Percentiles rank a stretch among this genome's conserved stretches.
Evolutionary conservation across 83 land plant species (phyloP).

Genomic region (Larix sibirica): DNA sequence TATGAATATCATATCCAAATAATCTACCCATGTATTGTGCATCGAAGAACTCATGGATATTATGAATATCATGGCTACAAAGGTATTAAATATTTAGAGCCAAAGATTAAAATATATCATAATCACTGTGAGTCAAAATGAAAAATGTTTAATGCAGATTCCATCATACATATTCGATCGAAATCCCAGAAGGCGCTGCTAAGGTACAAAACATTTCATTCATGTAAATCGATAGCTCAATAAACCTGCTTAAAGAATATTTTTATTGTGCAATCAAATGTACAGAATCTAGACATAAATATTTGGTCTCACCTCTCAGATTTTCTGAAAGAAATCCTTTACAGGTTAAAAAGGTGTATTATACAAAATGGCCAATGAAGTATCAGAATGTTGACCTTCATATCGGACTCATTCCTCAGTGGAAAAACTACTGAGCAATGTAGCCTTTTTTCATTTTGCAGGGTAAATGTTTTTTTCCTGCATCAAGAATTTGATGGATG

Average conservation of each 20-base stretch:
- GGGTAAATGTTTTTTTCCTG: neutral
- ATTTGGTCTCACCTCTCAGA: neutral
- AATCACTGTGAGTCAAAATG: no score
- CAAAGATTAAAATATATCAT: no score
- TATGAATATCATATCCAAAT: no score
- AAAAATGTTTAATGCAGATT: no score
- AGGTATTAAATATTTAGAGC: no score
- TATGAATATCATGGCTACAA: no score
- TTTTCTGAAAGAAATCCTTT: neutral
- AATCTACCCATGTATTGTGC: no score
- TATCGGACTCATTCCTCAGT: neutral
- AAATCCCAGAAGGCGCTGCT: neutral
- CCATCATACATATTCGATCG: no score
- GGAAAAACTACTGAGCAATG: slow-evolving; percentile 2
- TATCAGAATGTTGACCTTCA: slow-evolving; percentile 5
- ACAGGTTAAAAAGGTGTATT: slow-evolving; percentile 7
- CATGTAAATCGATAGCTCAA: neutral
- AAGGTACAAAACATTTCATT: neutral
- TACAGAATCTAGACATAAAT: neutral
- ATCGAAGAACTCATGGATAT: no score
- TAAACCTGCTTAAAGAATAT: slow-evolving; percentile 4
- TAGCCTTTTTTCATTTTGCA: neutral
- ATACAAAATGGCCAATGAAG: neutral
- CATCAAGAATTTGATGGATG: neutral
- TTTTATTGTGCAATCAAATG: neutral